Evolutionary conservation across 768 basidiomycete species (phyloP), one percentile per base, ranked within the genome.

Genomic region (Termitomyces sp.): DNA sequence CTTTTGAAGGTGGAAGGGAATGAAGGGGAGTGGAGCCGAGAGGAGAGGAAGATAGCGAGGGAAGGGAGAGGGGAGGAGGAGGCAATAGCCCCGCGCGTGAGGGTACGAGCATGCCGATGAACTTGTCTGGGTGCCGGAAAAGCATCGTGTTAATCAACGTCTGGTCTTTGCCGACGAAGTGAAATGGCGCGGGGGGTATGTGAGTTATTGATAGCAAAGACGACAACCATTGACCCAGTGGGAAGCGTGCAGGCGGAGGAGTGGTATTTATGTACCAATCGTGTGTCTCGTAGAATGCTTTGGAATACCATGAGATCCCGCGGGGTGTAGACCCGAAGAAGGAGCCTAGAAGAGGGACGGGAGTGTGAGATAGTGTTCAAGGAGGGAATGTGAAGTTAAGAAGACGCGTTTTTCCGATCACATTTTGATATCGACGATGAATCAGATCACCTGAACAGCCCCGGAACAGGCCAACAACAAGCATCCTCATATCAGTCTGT

Each of bases 161-260:
- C 64, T 84, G 80, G 66, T 84, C 84, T 62, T 83, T 82, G 9
- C 83, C 82, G 18, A 82, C 79, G 61, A 84, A 84, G 37, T 67
- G 62, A 43, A 67, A 67, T 5, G 59, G 59, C 7, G 60, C 48
- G 14, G 7, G 2, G 7, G 8, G 14, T 18, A 26, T 41, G 6
- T 4, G 13, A 32, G 14, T 22, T 12, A 4, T n/a, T 9, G 39
- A 41, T 10, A 4, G 39, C 8, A 10, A 20, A n/a, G 39, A n/a
- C 9, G n/a, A n/a, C n/a, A 39, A n/a, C 39, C 6, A n/a, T 41
- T 18, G 36, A 6, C 6, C 13, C 14, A 5, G 37, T 39, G 18
- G 37, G 16, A 39, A 18, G 6, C n/a, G 39, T 8, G 8, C n/a
- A 1, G 18, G 8, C 2, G 58, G 50, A 9, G 71, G 61, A n/a